Evolutionary conservation across 352 stramenopile species (phyloP), one percentile per base, ranked within the genome.

Genomic region (Plasmopara halstedii): DNA sequence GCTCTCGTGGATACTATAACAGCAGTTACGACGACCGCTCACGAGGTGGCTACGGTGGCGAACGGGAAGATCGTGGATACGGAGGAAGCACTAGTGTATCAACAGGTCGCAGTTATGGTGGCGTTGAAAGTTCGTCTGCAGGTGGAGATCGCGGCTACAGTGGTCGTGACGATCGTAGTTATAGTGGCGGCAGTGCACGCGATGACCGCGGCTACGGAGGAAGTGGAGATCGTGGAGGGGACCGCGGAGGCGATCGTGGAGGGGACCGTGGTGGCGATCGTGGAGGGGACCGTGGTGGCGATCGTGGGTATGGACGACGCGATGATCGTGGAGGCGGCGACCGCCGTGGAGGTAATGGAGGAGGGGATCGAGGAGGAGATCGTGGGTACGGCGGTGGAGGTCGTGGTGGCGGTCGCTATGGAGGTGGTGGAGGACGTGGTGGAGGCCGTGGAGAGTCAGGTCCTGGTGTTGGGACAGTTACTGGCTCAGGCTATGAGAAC

Each of bases 401-500:
- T 9, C 48, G 62, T 18, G 57, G 64, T 4, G 51, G 58, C 7
- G 68, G 56, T 21, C 51, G 57, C 36, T 55, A 55, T 37, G 50
- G 65, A 31, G 56, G 67, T 18, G 54, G 67, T 27, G 53, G 69
- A 23, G 46, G 56, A 15, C 50, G 63, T 10, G 50, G 64, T 11
- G 67, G 70, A 6, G 52, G 63, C 13, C 58, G 56, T 22, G 50
- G 56, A 14, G 60, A 62, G 43, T 63, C 62, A 32, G 75, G 55
- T 8, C 57, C 51, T 22, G 70, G 68, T 25, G 70, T 64, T 29
- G 77, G 77, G 7, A 40, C 41, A 0, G 26, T 85, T 2, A 40
- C 29, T 14, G 75, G 67, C 1, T 68, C 67, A 2, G 75, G 75
- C 5, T 85, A 83, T 39, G 72, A 85, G 22, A 47, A 29, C 3